Evolutionary conservation across 129 eudicot genomes (phyloP).

Genomic region (Kitagawia praeruptora): DNA sequence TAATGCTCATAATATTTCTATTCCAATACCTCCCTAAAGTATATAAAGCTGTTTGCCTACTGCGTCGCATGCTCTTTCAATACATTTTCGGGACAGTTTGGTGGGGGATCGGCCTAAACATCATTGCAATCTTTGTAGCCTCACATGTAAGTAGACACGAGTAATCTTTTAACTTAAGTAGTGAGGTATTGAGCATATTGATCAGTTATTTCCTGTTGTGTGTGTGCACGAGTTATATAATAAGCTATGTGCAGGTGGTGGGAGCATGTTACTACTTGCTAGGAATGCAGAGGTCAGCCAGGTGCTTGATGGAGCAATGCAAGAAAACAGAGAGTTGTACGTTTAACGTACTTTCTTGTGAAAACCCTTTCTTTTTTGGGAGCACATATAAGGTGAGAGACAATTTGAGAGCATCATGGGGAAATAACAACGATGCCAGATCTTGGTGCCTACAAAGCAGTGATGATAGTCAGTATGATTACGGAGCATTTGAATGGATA

Average conservation of each 20-base stretch:
- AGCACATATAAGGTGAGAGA: background rate
- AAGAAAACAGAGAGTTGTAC: background rate
- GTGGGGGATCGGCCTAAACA: background rate
- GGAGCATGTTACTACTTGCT: constrained; percentile 3
- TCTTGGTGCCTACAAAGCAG: constrained; percentile 1
- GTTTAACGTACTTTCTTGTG: background rate
- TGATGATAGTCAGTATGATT: constrained; percentile 2
- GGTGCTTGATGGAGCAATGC: constrained; percentile 4
- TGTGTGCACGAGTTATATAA: background rate
- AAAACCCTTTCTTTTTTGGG: background rate
- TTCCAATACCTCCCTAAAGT: background rate
- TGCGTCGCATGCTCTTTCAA: background rate
- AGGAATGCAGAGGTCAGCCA: constrained; percentile 1
- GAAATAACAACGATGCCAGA: background rate
- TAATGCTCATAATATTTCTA: background rate
- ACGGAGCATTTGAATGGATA: background rate
- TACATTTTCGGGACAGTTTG: constrained; percentile 1
- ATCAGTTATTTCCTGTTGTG: background rate
- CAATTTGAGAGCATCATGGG: background rate
- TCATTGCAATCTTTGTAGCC: background rate
- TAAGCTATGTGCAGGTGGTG: background rate
- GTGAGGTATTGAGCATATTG: background rate
- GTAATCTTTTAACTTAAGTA: background rate
- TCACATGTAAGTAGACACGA: background rate
- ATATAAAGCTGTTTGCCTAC: background rate